These are phyloP conservation scores for Carex cristatella DNA, from an alignment of 176 grass and related monocot species.

Conservation along the genomic window DNA sequence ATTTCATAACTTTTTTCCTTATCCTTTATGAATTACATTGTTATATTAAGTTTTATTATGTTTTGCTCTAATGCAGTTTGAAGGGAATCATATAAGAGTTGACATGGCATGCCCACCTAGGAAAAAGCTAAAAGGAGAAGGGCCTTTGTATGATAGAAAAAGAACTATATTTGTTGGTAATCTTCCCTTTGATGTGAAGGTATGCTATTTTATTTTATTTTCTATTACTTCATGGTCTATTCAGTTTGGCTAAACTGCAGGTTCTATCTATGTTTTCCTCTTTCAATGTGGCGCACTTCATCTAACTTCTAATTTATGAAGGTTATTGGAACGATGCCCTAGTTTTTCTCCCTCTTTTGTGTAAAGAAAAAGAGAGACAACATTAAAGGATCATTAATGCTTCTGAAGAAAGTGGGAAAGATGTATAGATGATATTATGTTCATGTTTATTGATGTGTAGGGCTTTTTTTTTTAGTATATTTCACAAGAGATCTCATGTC, in stretches of 20 bases:
- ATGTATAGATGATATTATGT: neutral
- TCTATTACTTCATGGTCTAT: too few relatives aligned
- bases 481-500: neutral
- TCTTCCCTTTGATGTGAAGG: constrained; percentile 95
- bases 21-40: neutral
- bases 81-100: constrained; percentile 86
- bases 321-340: neutral
- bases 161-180: constrained; percentile 90
- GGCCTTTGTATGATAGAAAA: constrained; percentile 87
- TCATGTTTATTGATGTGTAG: neutral
- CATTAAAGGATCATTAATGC: neutral
- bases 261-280: neutral
- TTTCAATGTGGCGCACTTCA: neutral
- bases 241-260: neutral
- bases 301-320: neutral
- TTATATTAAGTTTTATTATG: neutral
- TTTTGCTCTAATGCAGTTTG: constrained; percentile 45
- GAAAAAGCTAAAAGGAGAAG: constrained; percentile 74
- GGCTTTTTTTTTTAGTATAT: neutral
- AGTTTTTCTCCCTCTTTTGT: neutral
- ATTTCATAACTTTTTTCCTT: neutral
- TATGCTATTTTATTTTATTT: constrained; percentile 7
- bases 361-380: neutral
- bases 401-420: neutral
- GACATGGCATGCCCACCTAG: constrained; percentile 86